Evolutionary conservation across 129 eudicot genomes (phyloP), one percentile per base, ranked within the genome.

Genomic region (sunflower (Helianthus annuus)): DNA sequence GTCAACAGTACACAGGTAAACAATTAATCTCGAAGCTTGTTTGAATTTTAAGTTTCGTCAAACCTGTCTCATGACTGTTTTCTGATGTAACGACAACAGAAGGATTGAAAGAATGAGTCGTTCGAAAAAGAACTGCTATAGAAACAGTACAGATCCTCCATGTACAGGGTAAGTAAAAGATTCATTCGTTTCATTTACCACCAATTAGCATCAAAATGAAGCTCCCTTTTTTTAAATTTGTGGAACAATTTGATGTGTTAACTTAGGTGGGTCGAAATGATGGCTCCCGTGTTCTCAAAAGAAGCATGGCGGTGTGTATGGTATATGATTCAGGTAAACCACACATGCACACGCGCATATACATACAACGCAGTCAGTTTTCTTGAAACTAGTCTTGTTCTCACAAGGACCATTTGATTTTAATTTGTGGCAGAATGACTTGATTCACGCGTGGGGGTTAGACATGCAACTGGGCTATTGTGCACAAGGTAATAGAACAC

Each of bases 281-380:
- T 93, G 98, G 98, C 98, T 75, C 97, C 98, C 8, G 98, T 93
- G 10, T 93, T 93, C 80, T 93, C 98, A 34, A 82, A 78, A 62
- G 85, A 79, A 80, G 85, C 98, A 19, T 93, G 98, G 98, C 95
- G 88, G 16, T 93, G 98, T 52, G 87, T 81, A 3, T 93, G 98
- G 98, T 74, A 93, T 78, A 75, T 93, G 92, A 93, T 93, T 75
- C 98, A 93, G 98, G 98, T 93, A 78, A 76, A 40, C 53, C 12
- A 54, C 67, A 29, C 65, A 27, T 32, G 65, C 22, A 75, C 16
- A 46, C 44, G 56, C 34, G 3, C 60, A 22, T 46, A 40, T 4
- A 17, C 40, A 40, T 40, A 48, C 44, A 67, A 13, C 7, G 4
- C 40, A 32, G 56, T 60, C 17, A 76, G 34, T 13, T 59, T 59